A percentile compares a stretch with the other conserved stretches of the same genome.
These are phyloP conservation scores for Elaeagnus macrophylla DNA, from an alignment of 306 rosid genomes.

Conservation along the genomic window DNA sequence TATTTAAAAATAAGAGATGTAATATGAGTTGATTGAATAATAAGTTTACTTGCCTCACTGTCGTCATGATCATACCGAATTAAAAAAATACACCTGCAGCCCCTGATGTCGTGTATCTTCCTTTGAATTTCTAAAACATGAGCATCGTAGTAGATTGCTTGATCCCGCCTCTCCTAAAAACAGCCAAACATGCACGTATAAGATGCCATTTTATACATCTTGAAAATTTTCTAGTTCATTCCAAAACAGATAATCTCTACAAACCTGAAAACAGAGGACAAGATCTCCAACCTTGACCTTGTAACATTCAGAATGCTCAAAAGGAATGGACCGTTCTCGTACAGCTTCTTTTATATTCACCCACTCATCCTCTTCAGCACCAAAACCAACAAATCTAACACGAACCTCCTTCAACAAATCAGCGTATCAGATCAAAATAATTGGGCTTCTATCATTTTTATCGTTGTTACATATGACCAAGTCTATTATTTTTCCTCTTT, in stretches of 20 bases:
- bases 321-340: conserved; percentile 77
- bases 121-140: conserved; percentile 62
- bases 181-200: conserved; percentile 11
- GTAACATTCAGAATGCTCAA: conserved; percentile 62
- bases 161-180: conserved; percentile 77
- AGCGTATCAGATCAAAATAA: not conserved
- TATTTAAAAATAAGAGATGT: not conserved
- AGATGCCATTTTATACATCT: not conserved
- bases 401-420: conserved; percentile 56
- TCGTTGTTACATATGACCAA: not conserved
- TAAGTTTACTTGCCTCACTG: conserved; percentile 43
- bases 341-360: conserved; percentile 51
- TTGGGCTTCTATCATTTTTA: not conserved
- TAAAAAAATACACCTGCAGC: conserved; percentile 79
- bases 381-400: conserved; percentile 87
- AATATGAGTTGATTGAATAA: not conserved
- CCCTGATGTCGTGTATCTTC: conserved; percentile 90
- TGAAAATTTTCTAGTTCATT: not conserved
- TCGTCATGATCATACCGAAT: conserved; percentile 71
- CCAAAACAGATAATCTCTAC: not conserved
- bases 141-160: conserved; percentile 78
- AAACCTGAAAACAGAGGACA: conserved; percentile 88
- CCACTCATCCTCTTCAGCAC: conserved; percentile 96
- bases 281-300: conserved; percentile 60
- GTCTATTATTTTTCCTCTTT: not conserved